Evolutionary conservation across 2,329 filamentous ascomycete genomes (phyloP), one percentile per base, ranked within the genome.

Genomic region (Aspergillaceae sp.): DNA sequence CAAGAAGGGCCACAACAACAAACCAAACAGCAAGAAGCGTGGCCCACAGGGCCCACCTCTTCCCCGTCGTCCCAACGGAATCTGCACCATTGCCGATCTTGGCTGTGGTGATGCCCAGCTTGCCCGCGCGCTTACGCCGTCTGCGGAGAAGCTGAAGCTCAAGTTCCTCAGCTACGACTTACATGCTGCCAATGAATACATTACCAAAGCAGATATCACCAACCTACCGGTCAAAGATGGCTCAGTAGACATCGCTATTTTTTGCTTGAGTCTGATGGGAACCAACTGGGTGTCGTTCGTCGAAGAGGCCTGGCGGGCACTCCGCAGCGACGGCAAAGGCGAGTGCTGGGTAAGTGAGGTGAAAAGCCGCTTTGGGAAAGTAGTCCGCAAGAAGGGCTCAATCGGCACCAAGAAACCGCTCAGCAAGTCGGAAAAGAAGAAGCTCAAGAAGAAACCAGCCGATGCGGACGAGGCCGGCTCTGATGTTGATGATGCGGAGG

Each of bases 301-400:
- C 59, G 92, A 97, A 69, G 92, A 98, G 71, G 91, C 91, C 9
- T 94, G 88, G 73, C 83, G 92, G 45, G 77, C 97, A 43, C 77
- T 98, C 51, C 84, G 88, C 61, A 90, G 89, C 79, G 91, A 92
- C 62, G 92, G 70, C 30, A 72, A 71, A 51, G 70, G 92, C 55
- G 92, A 98, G 73, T 82, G 95, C 45, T 98, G 92, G 92, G 80
- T 98, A 43, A 87, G 88, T 41, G 92, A 98, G 71, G 96, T 98
- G 69, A 97, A 97, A 73, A 87, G 82, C 53, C 85, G 92, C 30
- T 97, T 98, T 62, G 83, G 81, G 3, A 76, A 81, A 40, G 75
- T 80, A 3, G 67, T 49, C 10, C 59, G 64, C 41, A 67, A 74
- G 71, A 54, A 68, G 56, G 51, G 68, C 52, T 59, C 65, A 45